These are phyloP conservation scores for Herpetomonas samuelpessoai DNA, from an alignment of 208 protist species.

Conservation along the genomic window DNA sequence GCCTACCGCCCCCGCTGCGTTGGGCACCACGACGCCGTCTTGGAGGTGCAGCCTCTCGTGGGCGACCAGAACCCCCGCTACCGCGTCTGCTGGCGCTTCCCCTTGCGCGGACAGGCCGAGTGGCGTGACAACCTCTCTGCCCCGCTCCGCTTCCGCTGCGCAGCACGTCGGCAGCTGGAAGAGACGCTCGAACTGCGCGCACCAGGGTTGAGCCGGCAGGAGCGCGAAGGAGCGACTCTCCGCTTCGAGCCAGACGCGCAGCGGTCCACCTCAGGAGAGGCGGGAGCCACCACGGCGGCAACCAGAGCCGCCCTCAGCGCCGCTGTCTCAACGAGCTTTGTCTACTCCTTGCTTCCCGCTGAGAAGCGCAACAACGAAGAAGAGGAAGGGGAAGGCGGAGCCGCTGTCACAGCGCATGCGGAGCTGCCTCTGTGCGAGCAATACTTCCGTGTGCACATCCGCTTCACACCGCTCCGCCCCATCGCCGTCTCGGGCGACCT, in stretches of 20 bases:
- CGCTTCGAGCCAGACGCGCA: slow-evolving; percentile 41
- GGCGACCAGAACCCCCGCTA: slow-evolving; percentile 17
- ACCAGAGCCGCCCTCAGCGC: no score
- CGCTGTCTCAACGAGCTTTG: neutral
- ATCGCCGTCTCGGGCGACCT: slow-evolving; percentile 71
- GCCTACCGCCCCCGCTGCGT: slow-evolving; percentile 66
- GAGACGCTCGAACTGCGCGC: slow-evolving; percentile 45
- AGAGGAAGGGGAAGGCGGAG: neutral
- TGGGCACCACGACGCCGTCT: slow-evolving; percentile 43
- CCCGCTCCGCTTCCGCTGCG: slow-evolving; percentile 51
- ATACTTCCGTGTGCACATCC: slow-evolving; percentile 43
- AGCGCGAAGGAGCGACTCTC: slow-evolving; percentile 21
- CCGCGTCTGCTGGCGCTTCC: slow-evolving; percentile 72
- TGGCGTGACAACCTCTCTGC: slow-evolving; percentile 41
- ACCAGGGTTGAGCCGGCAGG: slow-evolving; percentile 35
- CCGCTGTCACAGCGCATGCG: slow-evolving; percentile 23
- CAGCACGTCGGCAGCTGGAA: slow-evolving; percentile 49
- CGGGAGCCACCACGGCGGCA: slow-evolving; percentile 4
- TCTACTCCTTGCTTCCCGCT: neutral
- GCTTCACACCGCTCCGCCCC: slow-evolving; percentile 78
- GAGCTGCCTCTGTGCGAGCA: slow-evolving; percentile 20
- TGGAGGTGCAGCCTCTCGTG: slow-evolving; percentile 51
- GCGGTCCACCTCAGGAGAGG: slow-evolving; percentile 42
- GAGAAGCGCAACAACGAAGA: neutral
- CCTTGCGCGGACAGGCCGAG: slow-evolving; percentile 75